Percentiles rank a stretch among this genome's conserved stretches.
Conservation (phyloP, 345 rosid genomes). For the Punica granatum region DNA sequence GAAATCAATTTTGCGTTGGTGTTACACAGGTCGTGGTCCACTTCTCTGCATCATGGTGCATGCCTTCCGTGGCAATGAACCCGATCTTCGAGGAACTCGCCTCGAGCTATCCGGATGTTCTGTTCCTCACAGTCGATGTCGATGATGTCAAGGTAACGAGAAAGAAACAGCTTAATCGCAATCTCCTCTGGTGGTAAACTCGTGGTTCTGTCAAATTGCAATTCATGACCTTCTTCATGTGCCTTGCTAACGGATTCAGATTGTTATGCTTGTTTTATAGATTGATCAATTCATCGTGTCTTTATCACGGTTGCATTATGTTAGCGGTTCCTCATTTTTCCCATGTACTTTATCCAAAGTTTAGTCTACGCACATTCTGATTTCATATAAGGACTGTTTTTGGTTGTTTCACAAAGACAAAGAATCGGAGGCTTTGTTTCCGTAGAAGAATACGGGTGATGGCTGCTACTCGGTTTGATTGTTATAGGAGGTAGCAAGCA, state of each 20-base stretch:
- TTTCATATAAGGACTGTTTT: not conserved
- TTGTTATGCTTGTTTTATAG: not conserved
- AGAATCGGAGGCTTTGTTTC: not conserved
- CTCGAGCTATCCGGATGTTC: slow-evolving; percentile 42
- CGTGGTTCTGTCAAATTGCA: not conserved
- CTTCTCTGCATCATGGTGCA: slow-evolving; percentile 89
- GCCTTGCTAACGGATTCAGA: not conserved
- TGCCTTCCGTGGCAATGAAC: slow-evolving; percentile 89
- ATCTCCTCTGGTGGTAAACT: too few relatives aligned
- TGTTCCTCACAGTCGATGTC: slow-evolving; percentile 80
- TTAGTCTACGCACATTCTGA: too few relatives aligned
- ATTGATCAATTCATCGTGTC: not conserved
- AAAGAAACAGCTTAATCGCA: not conserved
- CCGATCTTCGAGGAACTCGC: slow-evolving; percentile 68
- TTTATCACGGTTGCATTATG: too few relatives aligned
- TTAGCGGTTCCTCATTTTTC: too few relatives aligned
- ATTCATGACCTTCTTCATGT: not conserved
- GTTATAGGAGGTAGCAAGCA: slow-evolving; percentile 61
- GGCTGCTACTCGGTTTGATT: slow-evolving; percentile 12
- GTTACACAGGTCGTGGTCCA: slow-evolving; percentile 68
- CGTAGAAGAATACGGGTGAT: not conserved
- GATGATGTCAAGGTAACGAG: slow-evolving; percentile 68
- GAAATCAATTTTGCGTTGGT: not conserved
- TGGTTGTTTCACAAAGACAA: not conserved
- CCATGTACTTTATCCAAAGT: too few relatives aligned